Conservation (phyloP, 192 early-diverging fungal species). For the Podila horticola region DNA sequence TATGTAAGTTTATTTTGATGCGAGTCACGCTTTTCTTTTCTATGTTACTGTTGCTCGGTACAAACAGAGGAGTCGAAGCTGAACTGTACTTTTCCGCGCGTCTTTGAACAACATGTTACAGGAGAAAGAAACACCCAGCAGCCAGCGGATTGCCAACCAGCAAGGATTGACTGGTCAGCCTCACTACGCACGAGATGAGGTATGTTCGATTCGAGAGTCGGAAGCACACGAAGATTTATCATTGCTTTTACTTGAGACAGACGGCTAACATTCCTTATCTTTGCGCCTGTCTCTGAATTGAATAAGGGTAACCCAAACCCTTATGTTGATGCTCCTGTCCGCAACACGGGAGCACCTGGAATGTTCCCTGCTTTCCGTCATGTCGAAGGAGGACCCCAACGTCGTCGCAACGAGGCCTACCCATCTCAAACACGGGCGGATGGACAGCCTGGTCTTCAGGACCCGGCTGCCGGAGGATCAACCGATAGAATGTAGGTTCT, state of each 20-base stretch:
- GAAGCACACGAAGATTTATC: background rate
- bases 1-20: constrained; percentile 50
- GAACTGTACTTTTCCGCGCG: too few relatives aligned
- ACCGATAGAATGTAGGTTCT: too few relatives aligned
- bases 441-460: background rate
- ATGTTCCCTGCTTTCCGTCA: background rate
- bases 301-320: background rate
- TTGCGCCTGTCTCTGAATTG: too few relatives aligned
- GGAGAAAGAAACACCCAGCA: constrained; percentile 48
- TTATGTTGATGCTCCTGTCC: background rate
- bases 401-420: background rate
- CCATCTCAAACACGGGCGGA: background rate
- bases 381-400: background rate
- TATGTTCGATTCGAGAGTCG: background rate
- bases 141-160: constrained; percentile 35
- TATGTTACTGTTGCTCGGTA: background rate
- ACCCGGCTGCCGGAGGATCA: too few relatives aligned
- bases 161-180: constrained; percentile 8
- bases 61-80: too few relatives aligned
- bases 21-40: background rate
- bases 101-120: background rate
- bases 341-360: background rate
- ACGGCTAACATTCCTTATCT: too few relatives aligned
- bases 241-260: too few relatives aligned
- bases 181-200: constrained; percentile 5